Conservation (phyloP, 1,284 basidiomycete genomes). For the Vanrija humicola region DNA sequence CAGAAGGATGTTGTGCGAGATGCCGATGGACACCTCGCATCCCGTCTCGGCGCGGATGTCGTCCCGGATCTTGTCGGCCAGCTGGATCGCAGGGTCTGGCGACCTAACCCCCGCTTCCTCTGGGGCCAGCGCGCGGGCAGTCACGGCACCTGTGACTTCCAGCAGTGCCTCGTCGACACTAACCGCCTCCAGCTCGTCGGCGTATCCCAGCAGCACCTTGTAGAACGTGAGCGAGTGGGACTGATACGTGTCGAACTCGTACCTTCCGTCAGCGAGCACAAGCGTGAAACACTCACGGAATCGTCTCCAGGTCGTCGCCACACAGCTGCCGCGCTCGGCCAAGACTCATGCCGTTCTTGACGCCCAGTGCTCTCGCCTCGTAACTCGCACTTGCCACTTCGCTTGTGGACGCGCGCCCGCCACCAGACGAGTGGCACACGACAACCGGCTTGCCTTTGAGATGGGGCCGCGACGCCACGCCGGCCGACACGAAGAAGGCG, state of each 20-base stretch:
- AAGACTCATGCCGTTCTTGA: conserved; percentile 92
- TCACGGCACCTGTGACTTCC: conserved; percentile 71
- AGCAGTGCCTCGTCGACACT: conserved; percentile 94
- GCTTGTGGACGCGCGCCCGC: conserved; percentile 68
- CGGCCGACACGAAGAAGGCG: conserved; percentile 93
- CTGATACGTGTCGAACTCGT: conserved; percentile 66
- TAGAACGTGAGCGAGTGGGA: conserved; percentile 80
- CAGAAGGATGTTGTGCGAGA: conserved; percentile 85
- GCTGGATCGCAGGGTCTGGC: conserved; percentile 58
- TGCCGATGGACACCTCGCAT: conserved; percentile 90
- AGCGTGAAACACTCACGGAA: conserved; percentile 67
- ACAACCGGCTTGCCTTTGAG: conserved; percentile 81
- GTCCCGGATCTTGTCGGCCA: conserved; percentile 75
- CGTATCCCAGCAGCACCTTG: conserved; percentile 79
- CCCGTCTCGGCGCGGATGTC: conserved; percentile 71
- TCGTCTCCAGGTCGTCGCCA: conserved; percentile 60
- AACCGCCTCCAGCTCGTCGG: conserved; percentile 90
- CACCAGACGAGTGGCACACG: conserved; percentile 84
- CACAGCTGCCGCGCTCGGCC: conserved; percentile 76
- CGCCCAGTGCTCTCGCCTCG: conserved; percentile 80
- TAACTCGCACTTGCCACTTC: conserved; percentile 95
- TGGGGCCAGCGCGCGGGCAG: conserved; percentile 40
- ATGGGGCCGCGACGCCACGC: conserved; percentile 69
- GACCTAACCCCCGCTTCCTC: conserved; percentile 23
- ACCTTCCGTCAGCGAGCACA: conserved; percentile 16